Conservation (phyloP, 2,329 filamentous ascomycete species). For the Pestalotiopsis sp. region DNA sequence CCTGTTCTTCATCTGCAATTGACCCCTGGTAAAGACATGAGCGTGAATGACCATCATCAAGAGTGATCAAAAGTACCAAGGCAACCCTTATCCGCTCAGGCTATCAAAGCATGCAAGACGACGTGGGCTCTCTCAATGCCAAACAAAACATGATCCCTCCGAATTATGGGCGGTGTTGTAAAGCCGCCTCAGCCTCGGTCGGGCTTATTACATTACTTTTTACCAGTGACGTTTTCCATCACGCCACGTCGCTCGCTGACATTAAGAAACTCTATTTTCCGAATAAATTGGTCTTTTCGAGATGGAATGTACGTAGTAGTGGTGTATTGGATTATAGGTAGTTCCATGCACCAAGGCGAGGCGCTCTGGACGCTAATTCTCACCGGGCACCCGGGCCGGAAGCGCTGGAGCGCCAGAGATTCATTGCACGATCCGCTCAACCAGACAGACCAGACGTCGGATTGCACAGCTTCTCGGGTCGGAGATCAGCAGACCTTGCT, state of each 20-base stretch:
- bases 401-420: neutral
- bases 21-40: neutral
- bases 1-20: neutral
- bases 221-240: neutral
- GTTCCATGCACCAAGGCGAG: neutral
- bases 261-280: neutral
- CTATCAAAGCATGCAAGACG: neutral
- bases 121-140: neutral
- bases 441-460: neutral
- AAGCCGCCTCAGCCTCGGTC: neutral
- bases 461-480: neutral
- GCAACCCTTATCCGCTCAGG: neutral
- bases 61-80: neutral
- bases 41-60: neutral
- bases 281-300: neutral
- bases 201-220: neutral
- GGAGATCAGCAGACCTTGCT: neutral
- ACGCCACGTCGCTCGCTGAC: neutral
- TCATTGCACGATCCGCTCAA: neutral
- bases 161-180: neutral
- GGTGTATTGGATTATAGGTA: neutral
- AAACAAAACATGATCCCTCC: neutral
- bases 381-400: conserved; percentile 1
- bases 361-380: neutral
- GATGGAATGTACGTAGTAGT: neutral